Percentiles rank a stretch among this genome's conserved stretches.
Evolutionary conservation across 73 alveolate species (phyloP).

Genomic region (Paramecium primaurelia): DNA sequence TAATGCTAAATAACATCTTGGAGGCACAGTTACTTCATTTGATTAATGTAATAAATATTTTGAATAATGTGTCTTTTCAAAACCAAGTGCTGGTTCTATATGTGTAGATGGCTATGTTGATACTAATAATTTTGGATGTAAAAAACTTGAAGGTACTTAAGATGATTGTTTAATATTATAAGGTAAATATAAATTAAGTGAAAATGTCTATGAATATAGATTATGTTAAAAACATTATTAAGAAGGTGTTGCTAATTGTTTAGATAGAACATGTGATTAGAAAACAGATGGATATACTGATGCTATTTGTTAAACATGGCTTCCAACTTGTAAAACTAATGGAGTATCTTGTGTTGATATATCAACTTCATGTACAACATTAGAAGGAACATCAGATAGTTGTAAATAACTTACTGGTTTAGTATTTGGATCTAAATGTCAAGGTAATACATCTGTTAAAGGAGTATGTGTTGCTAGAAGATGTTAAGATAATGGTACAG

Average conservation of each 20-base stretch:
- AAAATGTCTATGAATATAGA: not conserved
- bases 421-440: not conserved
- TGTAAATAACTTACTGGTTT: not conserved
- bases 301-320: conserved; percentile 14
- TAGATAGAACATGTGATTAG: not conserved
- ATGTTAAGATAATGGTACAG: conserved; percentile 5
- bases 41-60: not conserved
- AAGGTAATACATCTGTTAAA: not conserved
- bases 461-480: not conserved
- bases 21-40: not conserved
- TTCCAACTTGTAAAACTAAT: not conserved
- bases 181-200: not conserved
- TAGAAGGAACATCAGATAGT: not conserved
- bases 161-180: not conserved
- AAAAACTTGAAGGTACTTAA: not conserved
- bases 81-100: not conserved
- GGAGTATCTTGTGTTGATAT: not conserved
- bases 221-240: not conserved
- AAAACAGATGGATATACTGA: not conserved
- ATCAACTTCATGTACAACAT: not conserved
- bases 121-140: not conserved
- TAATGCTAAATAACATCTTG: not conserved
- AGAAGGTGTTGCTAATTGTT: not conserved
- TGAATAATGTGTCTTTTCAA: not conserved
- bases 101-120: not conserved